Evolutionary conservation across 495 filamentous ascomycete genomes (phyloP), one percentile per base, ranked within the genome.

Genomic region (Trichoderma reesei): DNA sequence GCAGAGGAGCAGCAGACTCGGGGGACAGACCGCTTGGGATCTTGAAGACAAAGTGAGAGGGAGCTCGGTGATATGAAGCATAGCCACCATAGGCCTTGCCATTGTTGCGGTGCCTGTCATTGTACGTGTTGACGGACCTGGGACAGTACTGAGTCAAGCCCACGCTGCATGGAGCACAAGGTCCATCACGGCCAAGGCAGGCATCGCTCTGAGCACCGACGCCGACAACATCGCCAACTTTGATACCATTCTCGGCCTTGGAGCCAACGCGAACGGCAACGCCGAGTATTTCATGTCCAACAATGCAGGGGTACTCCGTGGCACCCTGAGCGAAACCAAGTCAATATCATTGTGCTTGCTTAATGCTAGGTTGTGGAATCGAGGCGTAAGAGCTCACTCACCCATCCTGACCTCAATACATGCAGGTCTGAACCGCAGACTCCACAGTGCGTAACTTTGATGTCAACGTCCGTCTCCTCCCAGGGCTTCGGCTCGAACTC

Each of bases 271-370:
- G 85, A 36, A 90, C 84, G 2, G 86, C 88, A 41, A 76, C 85
- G 34, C 92, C 92, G 67, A 93, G 83, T 59, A 96, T 92, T 70
- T 96, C 92, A 75, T 94, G 91, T 59, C 90, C 91, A 20, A 90
- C 88, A 65, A 85, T 83, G 72, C 82, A 85, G 37, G 90, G 89
- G 72, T 92, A 92, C 41, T 80, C 71, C 7, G 87, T 83, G 60
- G 80, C 80, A 0, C 80, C 82, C 83, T 79, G 62, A 2, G 14
- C 1, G 3, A 11, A 18, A 39, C n/a, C 46, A 5, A 33, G 39
- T 39, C 36, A 38, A 20, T 61, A 41, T n/a, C 11, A 10, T 13
- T n/a, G 26, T n/a, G 3, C 3, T 26, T 26, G 26, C 26, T 26
- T 26, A 26, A 26, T 26, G 26, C 26, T 26, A 26, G 26, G 26